phyloP scores from a whole-genome alignment of 768 basidiomycete species.

The Omphalotus guepiniiformis region DNA sequence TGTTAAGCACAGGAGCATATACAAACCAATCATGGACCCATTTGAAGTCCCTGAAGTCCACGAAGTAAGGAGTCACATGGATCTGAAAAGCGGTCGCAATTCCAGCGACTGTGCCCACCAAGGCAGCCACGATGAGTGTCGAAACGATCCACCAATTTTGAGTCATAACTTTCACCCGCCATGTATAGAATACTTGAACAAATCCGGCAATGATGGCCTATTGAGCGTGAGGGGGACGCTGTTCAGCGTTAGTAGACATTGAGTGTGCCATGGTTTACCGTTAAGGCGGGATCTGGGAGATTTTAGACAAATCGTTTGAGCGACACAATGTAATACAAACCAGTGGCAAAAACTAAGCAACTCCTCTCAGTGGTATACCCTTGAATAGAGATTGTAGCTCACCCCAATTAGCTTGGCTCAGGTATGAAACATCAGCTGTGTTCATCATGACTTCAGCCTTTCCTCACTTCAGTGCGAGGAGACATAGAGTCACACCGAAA shows the following conservation, averaged over 20 bases:
- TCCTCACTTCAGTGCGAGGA: not conserved
- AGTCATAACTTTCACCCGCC: constrained; percentile 34
- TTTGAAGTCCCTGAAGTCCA: constrained; percentile 29
- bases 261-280: constrained; percentile 23
- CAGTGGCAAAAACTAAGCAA: constrained; percentile 36
- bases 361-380: not conserved
- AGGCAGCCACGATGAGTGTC: constrained; percentile 21
- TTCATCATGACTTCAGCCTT: not conserved
- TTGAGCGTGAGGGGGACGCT: not conserved
- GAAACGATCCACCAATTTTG: constrained; percentile 21
- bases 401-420: constrained; percentile 25
- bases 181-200: constrained; percentile 47
- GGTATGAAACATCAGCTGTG: constrained; percentile 23
- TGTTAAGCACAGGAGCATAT: not conserved
- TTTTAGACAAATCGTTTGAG: not conserved
- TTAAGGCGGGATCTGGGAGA: constrained; percentile 38
- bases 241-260: not conserved
- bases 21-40: constrained; percentile 18
- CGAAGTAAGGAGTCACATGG: constrained; percentile 14
- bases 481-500: constrained; percentile 32
- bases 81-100: not conserved
- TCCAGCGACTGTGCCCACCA: constrained; percentile 22
- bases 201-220: constrained; percentile 41
- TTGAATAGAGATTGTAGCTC: constrained; percentile 14
- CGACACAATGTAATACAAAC: constrained; percentile 16